Evolutionary conservation across 352 stramenopile genomes (phyloP).

Genomic region (Phytophthora sp.): DNA sequence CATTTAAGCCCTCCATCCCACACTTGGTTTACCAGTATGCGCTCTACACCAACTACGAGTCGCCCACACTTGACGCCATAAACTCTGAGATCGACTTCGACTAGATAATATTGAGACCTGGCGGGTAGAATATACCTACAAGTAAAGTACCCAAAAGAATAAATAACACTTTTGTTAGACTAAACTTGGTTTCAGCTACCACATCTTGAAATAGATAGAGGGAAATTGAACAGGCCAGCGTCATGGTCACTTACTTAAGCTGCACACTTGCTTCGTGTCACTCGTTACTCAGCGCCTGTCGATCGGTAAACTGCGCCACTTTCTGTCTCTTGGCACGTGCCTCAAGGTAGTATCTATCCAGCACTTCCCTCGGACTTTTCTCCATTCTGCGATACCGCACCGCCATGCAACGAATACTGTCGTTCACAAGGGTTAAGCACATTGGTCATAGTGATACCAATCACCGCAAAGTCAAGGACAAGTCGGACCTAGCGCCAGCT

Average conservation of each 20-base stretch:
- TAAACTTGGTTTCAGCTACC: slow-evolving; percentile 19
- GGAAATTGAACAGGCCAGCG: not conserved
- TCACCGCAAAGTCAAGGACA: slow-evolving; percentile 24
- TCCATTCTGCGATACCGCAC: not conserved
- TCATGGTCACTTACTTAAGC: not conserved
- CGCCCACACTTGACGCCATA: slow-evolving; percentile 45
- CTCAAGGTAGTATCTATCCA: slow-evolving; percentile 12
- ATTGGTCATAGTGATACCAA: slow-evolving; percentile 22
- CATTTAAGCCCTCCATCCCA: slow-evolving; percentile 92
- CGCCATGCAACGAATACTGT: slow-evolving; percentile 39
- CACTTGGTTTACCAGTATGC: slow-evolving; percentile 97
- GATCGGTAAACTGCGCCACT: slow-evolving; percentile 1
- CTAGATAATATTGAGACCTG: too few species aligned
- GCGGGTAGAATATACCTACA: too few species aligned
- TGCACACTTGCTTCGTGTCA: not conserved
- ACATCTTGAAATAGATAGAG: slow-evolving; percentile 31
- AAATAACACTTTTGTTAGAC: not conserved
- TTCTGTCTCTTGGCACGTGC: slow-evolving; percentile 6
- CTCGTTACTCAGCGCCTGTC: slow-evolving; percentile 8
- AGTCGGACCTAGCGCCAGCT: slow-evolving; percentile 10
- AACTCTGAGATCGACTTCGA: slow-evolving; percentile 82
- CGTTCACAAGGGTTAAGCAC: slow-evolving; percentile 26
- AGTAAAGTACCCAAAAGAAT: too few species aligned
- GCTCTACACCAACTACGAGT: slow-evolving; percentile 93
- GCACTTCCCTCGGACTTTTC: slow-evolving; percentile 1